These are phyloP conservation scores for Medicago lupulina DNA, from an alignment of 306 rosid species.

Conservation along the genomic window DNA sequence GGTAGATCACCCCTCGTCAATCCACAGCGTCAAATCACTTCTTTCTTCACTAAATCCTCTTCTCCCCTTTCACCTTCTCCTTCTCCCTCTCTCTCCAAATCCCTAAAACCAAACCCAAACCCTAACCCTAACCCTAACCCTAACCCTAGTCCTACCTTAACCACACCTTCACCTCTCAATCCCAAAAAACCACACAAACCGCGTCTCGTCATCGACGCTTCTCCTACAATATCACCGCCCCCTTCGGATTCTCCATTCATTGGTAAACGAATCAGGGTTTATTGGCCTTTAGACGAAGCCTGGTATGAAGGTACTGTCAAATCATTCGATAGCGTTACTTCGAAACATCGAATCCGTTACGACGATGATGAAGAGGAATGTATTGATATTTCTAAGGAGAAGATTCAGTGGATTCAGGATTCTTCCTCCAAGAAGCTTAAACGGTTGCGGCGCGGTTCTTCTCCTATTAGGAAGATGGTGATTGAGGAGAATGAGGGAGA, in stretches of 20 bases:
- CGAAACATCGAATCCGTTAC: slow-evolving; percentile 68
- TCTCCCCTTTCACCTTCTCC: slow-evolving; percentile 52
- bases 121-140: slow-evolving; percentile 27
- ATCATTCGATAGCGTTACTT: slow-evolving; percentile 49
- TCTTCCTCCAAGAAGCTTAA: slow-evolving; percentile 50
- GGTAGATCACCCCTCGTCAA: slow-evolving; percentile 83
- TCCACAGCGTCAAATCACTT: slow-evolving; percentile 85
- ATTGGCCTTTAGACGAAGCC: slow-evolving; percentile 76
- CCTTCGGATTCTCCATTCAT: slow-evolving; percentile 46
- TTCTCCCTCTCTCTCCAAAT: slow-evolving; percentile 42
- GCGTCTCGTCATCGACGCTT: slow-evolving; percentile 54
- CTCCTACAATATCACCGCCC: slow-evolving; percentile 40
- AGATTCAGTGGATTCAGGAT: slow-evolving; percentile 66
- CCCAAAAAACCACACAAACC: slow-evolving; percentile 66
- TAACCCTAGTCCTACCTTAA: slow-evolving; percentile 40
- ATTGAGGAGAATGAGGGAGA: slow-evolving; percentile 43
- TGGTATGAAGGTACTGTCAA: slow-evolving; percentile 87
- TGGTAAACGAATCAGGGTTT: slow-evolving; percentile 77
- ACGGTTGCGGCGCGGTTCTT: slow-evolving; percentile 50
- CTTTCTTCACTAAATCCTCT: slow-evolving; percentile 76
- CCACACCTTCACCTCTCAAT: slow-evolving; percentile 69
- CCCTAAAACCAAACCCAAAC: slow-evolving; percentile 37
- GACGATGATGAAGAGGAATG: slow-evolving; percentile 80
- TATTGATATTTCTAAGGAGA: slow-evolving; percentile 64
- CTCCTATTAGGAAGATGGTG: slow-evolving; percentile 34